These are phyloP conservation scores for Pueraria montana DNA, from an alignment of 306 rosid species.

Conservation along the genomic window DNA sequence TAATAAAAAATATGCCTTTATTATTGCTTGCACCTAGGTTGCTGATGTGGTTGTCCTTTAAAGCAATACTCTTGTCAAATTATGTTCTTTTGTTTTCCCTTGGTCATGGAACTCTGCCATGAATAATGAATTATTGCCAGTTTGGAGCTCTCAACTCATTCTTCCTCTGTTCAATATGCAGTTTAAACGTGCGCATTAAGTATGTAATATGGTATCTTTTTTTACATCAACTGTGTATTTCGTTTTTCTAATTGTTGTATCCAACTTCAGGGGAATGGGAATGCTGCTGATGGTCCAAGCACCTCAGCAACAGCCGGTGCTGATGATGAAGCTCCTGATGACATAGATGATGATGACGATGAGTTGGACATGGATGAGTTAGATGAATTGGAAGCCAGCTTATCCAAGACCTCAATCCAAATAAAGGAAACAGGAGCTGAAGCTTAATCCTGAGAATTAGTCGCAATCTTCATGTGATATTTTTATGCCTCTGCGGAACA, in stretches of 20 bases:
- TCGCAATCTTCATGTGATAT: conserved; percentile 25
- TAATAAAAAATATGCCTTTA: neutral
- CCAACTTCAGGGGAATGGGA: conserved; percentile 39
- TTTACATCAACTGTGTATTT: neutral
- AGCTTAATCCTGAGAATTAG: conserved; percentile 50
- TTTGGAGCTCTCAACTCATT: conserved; percentile 12
- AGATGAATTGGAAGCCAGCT: conserved; percentile 79
- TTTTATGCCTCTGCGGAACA: conserved; percentile 32
- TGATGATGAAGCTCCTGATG: conserved; percentile 47
- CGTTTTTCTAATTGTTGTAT: conserved; percentile 26
- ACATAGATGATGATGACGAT: conserved; percentile 64
- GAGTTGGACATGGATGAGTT: conserved; percentile 53
- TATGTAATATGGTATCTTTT: neutral
- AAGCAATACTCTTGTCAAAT: neutral
- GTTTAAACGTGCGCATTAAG: neutral
- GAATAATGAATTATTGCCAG: conserved; percentile 17
- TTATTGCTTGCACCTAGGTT: conserved; percentile 26
- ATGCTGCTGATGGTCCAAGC: conserved; percentile 57
- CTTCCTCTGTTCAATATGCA: conserved; percentile 1
- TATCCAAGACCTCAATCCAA: conserved; percentile 75
- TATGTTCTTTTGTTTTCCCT: neutral
- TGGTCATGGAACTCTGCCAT: conserved; percentile 15
- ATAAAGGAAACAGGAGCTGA: conserved; percentile 68
- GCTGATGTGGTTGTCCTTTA: conserved; percentile 29
- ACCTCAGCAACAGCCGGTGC: conserved; percentile 52